Evolutionary conservation across 768 basidiomycete species (phyloP).

Genomic region (Boletellus emodensis): DNA sequence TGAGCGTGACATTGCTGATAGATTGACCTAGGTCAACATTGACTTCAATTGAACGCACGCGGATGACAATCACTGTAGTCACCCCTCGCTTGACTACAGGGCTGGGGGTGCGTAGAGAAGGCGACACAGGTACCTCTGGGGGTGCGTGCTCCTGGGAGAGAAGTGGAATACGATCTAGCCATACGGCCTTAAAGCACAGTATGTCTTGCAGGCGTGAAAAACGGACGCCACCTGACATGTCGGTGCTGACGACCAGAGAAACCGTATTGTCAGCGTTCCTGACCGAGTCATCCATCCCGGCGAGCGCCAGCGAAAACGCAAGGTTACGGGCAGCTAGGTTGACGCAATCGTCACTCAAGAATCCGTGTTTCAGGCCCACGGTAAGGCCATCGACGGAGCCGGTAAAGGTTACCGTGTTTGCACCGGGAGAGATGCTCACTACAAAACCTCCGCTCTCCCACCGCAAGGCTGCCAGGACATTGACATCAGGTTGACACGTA

Average conservation of each 20-base stretch:
- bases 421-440: slow-evolving; percentile 70
- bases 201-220: slow-evolving; percentile 90
- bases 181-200: slow-evolving; percentile 92
- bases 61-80: slow-evolving; percentile 60
- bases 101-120: slow-evolving; percentile 11
- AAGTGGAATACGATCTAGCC: slow-evolving; percentile 83
- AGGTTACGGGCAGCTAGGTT: slow-evolving; percentile 80
- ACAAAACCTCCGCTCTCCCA: slow-evolving; percentile 97
- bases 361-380: slow-evolving; percentile 78
- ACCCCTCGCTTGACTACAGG: slow-evolving; percentile 40
- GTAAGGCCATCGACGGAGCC: slow-evolving; percentile 80
- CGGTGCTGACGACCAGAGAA: slow-evolving; percentile 80
- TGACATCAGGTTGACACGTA: slow-evolving; percentile 87
- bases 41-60: slow-evolving; percentile 68
- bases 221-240: slow-evolving; percentile 72
- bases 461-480: slow-evolving; percentile 81
- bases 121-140: slow-evolving; percentile 17
- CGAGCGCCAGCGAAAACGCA: slow-evolving; percentile 68
- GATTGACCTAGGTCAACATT: slow-evolving; percentile 84
- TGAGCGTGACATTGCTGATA: slow-evolving; percentile 67
- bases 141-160: slow-evolving; percentile 44
- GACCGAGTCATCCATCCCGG: slow-evolving; percentile 41
- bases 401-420: slow-evolving; percentile 66
- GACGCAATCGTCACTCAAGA: slow-evolving; percentile 78
- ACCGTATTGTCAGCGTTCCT: slow-evolving; percentile 47